Conservation (phyloP, 2,329 filamentous ascomycete species). For the Tolypocladium paradoxum region DNA sequence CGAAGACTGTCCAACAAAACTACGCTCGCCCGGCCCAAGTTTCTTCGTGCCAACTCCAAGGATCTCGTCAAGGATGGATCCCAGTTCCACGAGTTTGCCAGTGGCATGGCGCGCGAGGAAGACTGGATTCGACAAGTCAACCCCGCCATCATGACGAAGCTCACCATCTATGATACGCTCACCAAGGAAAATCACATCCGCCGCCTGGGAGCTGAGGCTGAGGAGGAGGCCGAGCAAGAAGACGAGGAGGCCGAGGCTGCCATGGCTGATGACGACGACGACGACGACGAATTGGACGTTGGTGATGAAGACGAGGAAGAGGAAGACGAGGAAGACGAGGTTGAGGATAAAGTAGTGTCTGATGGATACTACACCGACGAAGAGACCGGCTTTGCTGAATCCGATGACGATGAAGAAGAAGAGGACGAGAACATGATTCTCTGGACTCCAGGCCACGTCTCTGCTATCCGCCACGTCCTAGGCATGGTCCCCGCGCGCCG, state of each 20-base stretch:
- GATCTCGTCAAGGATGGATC: slow-evolving; percentile 45
- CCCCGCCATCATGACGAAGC: slow-evolving; percentile 51
- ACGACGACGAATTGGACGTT: slow-evolving; percentile 38
- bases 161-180: slow-evolving; percentile 85
- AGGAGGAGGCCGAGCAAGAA: slow-evolving; percentile 73
- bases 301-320: slow-evolving; percentile 43
- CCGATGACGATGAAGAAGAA: slow-evolving; percentile 54
- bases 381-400: slow-evolving; percentile 57
- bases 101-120: slow-evolving; percentile 68
- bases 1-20: slow-evolving; percentile 12
- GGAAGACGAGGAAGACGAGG: slow-evolving; percentile 37
- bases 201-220: slow-evolving; percentile 75
- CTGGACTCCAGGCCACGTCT: slow-evolving; percentile 38
- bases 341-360: slow-evolving; percentile 44
- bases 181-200: slow-evolving; percentile 84
- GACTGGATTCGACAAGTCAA: slow-evolving; percentile 76
- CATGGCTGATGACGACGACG: slow-evolving; percentile 33
- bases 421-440: slow-evolving; percentile 53
- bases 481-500: slow-evolving; percentile 20
- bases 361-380: slow-evolving; percentile 70
- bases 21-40: slow-evolving; percentile 26
- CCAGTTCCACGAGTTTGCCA: slow-evolving; percentile 86
- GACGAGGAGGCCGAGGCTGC: slow-evolving; percentile 48
- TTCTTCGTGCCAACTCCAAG: slow-evolving; percentile 36
- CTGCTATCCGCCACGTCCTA: slow-evolving; percentile 24